Conservation (phyloP, 2,329 filamentous ascomycete genomes). For the Diaporthe amygdali region DNA sequence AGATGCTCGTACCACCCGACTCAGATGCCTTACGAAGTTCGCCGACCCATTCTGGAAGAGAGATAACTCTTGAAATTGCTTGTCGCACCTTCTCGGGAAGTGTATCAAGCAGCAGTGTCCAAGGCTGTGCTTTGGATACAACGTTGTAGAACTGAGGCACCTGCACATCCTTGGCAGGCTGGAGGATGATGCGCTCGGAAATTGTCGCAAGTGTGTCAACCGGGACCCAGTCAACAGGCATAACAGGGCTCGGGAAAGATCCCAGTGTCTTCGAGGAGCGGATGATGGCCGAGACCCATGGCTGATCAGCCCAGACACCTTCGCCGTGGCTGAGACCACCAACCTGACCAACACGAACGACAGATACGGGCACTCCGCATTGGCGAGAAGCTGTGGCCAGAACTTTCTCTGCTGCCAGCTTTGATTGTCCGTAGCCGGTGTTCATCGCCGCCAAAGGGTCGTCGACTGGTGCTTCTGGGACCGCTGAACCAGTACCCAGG, state of each 20-base stretch:
- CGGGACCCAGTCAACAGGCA: constrained; percentile 27
- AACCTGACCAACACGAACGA: constrained; percentile 29
- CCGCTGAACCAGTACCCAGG: neutral
- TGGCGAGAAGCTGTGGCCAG: constrained; percentile 14
- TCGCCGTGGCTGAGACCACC: constrained; percentile 22
- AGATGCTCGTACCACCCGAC: neutral
- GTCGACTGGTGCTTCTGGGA: neutral
- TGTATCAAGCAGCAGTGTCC: neutral
- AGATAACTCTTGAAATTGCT: neutral
- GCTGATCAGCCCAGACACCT: constrained; percentile 28
- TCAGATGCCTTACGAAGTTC: neutral
- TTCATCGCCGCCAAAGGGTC: constrained; percentile 10
- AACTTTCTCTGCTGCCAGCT: constrained; percentile 29
- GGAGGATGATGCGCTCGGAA: neutral
- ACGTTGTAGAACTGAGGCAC: neutral
- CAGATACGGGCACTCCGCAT: constrained; percentile 26
- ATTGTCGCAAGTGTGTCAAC: constrained; percentile 23
- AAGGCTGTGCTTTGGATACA: neutral
- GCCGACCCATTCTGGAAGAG: neutral
- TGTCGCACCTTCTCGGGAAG: neutral
- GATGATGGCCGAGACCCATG: constrained; percentile 31
- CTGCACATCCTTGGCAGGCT: neutral
- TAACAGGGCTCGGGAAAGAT: constrained; percentile 19
- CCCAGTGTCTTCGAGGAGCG: constrained; percentile 25
- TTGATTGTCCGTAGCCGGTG: constrained; percentile 32